A percentile compares a stretch with the other conserved stretches of the same genome.
Evolutionary conservation across 345 rosid genomes (phyloP).

Genomic region (Eucalyptus brandiana): DNA sequence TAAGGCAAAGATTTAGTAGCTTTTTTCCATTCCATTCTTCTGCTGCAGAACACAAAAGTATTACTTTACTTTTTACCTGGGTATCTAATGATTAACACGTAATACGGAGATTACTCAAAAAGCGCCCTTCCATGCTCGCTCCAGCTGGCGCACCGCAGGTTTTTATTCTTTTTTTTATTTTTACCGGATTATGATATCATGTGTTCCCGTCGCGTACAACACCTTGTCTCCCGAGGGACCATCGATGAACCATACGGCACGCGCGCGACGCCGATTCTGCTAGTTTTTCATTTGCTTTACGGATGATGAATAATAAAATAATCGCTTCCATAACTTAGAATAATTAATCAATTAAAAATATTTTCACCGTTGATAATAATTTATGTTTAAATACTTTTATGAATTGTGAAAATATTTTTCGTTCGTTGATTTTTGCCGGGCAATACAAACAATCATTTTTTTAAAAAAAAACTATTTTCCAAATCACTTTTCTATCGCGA

Average conservation of each 20-base stretch:
- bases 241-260: neutral
- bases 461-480: too few relatives aligned
- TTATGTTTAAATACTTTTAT: too few relatives aligned
- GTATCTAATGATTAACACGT: neutral
- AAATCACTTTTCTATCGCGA: accelerated
- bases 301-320: neutral
- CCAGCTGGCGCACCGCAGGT: neutral
- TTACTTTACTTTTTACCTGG: neutral
- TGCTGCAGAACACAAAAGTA: neutral
- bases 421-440: accelerated
- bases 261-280: neutral
- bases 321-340: too few relatives aligned
- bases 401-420: accelerated
- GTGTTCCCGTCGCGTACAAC: neutral
- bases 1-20: neutral
- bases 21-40: neutral
- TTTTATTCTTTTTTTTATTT: neutral
- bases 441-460: accelerated
- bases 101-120: neutral
- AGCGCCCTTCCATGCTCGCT: neutral
- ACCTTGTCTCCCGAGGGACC: neutral
- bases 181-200: neutral
- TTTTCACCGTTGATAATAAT: accelerated
- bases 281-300: neutral
- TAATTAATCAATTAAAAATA: too few relatives aligned